phyloP scores from a whole-genome alignment of 441 rosid genomes.

The Euphorbia neoarborescens region DNA sequence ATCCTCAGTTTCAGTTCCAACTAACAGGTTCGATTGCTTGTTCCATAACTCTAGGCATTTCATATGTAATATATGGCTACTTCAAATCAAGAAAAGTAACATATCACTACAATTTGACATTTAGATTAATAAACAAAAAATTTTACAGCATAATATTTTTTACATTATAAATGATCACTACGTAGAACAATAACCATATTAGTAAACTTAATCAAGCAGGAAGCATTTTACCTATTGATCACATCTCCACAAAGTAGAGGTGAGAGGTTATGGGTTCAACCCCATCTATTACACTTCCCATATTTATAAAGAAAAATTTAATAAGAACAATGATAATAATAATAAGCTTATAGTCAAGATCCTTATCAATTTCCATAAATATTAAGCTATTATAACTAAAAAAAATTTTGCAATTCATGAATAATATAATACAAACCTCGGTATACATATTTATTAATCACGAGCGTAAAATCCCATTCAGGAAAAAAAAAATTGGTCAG shows the following conservation, averaged over 20 bases:
- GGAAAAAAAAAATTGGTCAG: neutral
- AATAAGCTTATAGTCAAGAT: neutral
- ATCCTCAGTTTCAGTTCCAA: neutral
- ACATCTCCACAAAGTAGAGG: neutral
- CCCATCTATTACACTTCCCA: neutral
- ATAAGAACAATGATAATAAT: neutral
- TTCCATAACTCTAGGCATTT: neutral
- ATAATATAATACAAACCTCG: neutral
- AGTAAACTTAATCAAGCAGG: neutral
- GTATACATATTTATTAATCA: neutral
- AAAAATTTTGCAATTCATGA: neutral
- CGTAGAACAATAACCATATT: neutral
- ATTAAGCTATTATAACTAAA: neutral
- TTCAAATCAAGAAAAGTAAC: neutral
- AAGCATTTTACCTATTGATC: neutral
- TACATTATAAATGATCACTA: neutral
- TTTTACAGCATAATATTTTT: neutral
- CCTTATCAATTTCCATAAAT: neutral
- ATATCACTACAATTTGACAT: neutral
- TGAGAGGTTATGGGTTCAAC: neutral
- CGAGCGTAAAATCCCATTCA: neutral
- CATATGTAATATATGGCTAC: neutral
- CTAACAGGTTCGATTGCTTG: neutral
- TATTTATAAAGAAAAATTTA: no score
- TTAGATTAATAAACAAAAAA: neutral